phyloP scores from a whole-genome alignment of 176 grass and related monocot species.

The Avena sativa region DNA sequence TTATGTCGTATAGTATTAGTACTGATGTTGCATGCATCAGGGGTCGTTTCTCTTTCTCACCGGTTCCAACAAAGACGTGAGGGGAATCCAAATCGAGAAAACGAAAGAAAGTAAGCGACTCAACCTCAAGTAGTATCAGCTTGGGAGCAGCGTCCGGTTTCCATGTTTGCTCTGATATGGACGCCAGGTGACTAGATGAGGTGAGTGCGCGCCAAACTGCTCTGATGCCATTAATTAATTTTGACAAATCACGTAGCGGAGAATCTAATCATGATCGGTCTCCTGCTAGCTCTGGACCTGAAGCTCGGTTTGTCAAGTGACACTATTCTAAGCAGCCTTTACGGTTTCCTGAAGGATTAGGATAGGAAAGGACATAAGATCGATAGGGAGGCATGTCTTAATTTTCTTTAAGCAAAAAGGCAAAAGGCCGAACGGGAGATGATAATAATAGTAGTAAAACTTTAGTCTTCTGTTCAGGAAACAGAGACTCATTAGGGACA shows the following conservation, averaged over 20 bases:
- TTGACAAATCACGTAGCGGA: constrained; percentile 33
- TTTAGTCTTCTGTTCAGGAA: not conserved
- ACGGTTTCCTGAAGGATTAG: constrained; percentile 29
- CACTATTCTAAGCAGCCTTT: constrained; percentile 35
- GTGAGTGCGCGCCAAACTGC: constrained; percentile 27
- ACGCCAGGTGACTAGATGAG: constrained; percentile 18
- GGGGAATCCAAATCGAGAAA: constrained; percentile 24
- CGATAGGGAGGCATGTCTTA: not conserved
- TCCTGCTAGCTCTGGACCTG: constrained; percentile 21
- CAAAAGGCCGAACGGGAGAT: not conserved
- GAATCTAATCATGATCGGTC: constrained; percentile 41
- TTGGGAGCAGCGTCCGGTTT: constrained; percentile 23
- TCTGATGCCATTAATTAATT: constrained; percentile 37
- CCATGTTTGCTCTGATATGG: constrained; percentile 32
- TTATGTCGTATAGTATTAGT: not conserved
- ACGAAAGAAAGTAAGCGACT: constrained; percentile 33
- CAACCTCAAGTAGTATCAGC: not conserved
- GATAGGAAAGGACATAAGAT: constrained; percentile 17
- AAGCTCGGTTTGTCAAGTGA: constrained; percentile 26
- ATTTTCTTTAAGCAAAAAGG: not conserved
- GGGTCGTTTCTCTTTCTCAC: constrained; percentile 32
- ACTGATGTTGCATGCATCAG: constrained; percentile 4
- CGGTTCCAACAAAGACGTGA: constrained; percentile 30
- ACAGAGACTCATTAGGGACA: not conserved
- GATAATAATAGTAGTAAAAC: not conserved